Conservation (phyloP, 23 red algal species). For the Chondrus crispus region DNA sequence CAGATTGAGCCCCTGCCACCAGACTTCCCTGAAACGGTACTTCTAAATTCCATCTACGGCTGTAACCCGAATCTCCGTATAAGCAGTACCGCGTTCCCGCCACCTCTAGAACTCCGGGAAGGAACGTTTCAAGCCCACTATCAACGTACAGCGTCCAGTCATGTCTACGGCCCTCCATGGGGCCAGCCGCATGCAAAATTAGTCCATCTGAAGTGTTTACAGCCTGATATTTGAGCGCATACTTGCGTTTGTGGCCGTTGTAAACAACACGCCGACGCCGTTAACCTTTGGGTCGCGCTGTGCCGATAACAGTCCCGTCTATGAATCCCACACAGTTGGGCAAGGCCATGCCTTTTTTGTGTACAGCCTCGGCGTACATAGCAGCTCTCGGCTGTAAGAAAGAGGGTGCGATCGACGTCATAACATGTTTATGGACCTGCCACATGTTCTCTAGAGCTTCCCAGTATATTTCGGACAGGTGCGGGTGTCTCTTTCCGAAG, state of each 20-base stretch:
- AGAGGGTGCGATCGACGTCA: too few species aligned
- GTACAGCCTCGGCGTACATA: too few species aligned
- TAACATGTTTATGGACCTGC: too few species aligned
- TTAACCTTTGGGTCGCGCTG: not conserved
- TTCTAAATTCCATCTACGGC: not conserved
- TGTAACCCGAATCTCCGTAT: not conserved
- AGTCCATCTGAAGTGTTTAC: slow-evolving; percentile 7
- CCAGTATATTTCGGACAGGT: too few species aligned
- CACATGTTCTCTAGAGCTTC: too few species aligned
- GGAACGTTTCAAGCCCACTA: not conserved
- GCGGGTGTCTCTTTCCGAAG: too few species aligned
- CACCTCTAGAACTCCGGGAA: not conserved
- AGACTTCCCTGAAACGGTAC: not conserved
- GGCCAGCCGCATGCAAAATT: not conserved
- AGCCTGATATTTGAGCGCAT: not conserved
- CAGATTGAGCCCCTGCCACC: not conserved
- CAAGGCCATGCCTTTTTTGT: too few species aligned
- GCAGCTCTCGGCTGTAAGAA: too few species aligned
- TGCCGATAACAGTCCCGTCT: not conserved
- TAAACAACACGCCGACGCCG: not conserved
- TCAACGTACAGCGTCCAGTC: not conserved
- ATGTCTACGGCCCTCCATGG: not conserved
- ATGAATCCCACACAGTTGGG: not conserved
- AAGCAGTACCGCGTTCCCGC: not conserved
- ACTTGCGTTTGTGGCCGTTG: not conserved